These are phyloP conservation scores for Basidioascus undulatus DNA, from an alignment of 768 basidiomycete species.

Conservation along the genomic window DNA sequence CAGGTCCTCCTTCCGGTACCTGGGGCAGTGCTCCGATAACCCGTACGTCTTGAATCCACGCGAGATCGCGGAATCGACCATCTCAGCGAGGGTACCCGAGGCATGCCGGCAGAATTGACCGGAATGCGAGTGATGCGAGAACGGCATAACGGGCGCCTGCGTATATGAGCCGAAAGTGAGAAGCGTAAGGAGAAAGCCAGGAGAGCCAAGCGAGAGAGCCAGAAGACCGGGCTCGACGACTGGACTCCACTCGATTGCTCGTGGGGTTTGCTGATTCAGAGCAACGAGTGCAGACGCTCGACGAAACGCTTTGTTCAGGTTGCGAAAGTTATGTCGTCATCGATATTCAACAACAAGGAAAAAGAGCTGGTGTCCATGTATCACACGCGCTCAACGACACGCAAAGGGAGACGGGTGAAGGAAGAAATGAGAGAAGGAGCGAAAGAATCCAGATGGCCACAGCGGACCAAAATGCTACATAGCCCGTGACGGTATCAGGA, in stretches of 20 bases:
- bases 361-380: neutral
- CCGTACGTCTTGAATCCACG: conserved; percentile 63
- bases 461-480: no score
- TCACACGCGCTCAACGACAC: neutral
- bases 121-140: conserved; percentile 59
- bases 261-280: neutral
- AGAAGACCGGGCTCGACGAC: no score
- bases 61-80: conserved; percentile 52
- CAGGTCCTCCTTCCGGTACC: conserved; percentile 53
- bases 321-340: neutral
- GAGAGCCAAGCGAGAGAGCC: no score
- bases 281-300: no score
- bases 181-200: no score
- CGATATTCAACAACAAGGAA: neutral
- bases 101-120: conserved; percentile 89
- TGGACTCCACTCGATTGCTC: conserved; percentile 1
- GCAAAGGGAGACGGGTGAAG: neutral
- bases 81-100: conserved; percentile 48
- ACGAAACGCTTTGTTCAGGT: neutral
- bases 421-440: neutral
- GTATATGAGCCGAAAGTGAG: neutral
- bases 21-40: conserved; percentile 76
- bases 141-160: conserved; percentile 4
- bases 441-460: neutral
- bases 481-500: no score